Conservation (phyloP, 2,329 filamentous ascomycete genomes). For the Sclerotinia subarctica region DNA sequence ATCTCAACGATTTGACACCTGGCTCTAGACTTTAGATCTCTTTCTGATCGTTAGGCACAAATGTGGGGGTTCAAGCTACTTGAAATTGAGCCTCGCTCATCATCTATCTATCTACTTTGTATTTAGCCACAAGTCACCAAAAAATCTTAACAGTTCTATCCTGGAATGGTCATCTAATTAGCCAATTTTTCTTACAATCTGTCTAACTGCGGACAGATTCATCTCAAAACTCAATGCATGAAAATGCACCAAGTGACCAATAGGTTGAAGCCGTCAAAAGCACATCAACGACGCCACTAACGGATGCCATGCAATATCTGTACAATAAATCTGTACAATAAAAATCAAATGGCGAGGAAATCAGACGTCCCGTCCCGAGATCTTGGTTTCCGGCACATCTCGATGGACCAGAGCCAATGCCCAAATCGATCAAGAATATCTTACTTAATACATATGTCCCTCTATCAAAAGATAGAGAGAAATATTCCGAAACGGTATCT, state of each 20-base stretch:
- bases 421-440: neutral
- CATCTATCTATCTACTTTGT: neutral
- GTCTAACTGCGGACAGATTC: neutral
- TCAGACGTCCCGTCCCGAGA: conserved; percentile 14
- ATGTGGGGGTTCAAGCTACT: neutral
- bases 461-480: neutral
- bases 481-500: conserved; percentile 5
- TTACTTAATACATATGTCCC: neutral
- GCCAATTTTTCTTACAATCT: neutral
- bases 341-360: neutral
- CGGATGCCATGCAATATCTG: conserved; percentile 13
- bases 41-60: neutral
- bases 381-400: conserved; percentile 21
- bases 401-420: neutral
- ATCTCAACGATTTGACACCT: neutral
- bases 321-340: neutral
- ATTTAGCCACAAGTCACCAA: neutral
- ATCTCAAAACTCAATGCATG: conserved; percentile 3
- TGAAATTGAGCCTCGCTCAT: neutral
- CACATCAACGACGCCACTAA: conserved; percentile 8
- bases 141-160: neutral
- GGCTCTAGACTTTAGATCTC: neutral
- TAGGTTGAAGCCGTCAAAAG: neutral
- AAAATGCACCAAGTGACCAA: neutral
- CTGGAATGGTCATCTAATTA: neutral